Conservation (phyloP, 129 eudicot species). For the Centrapalus pauciflorus region DNA sequence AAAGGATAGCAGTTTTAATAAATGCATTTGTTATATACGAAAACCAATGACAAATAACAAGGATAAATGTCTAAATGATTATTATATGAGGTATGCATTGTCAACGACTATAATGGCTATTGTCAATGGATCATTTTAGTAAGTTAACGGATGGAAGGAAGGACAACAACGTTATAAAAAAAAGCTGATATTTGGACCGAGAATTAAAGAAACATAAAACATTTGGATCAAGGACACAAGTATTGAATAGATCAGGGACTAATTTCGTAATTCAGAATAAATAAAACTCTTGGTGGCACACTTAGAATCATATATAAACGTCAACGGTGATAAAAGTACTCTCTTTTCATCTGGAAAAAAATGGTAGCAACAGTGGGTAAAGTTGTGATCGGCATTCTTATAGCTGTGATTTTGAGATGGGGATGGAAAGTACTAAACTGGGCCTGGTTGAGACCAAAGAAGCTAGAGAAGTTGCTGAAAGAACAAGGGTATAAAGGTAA, state of each 20-base stretch:
- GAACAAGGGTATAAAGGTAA: constrained; percentile 34
- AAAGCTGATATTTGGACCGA: too few species aligned
- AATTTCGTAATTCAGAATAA: neutral
- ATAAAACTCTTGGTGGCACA: too few species aligned
- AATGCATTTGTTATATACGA: too few species aligned
- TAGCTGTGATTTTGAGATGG: constrained; percentile 5
- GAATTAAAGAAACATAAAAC: neutral
- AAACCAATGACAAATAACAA: too few species aligned
- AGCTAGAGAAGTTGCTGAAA: constrained; percentile 18
- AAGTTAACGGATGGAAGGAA: too few species aligned
- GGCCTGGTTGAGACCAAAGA: constrained; percentile 42
- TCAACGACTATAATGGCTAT: too few species aligned
- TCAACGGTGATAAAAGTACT: neutral
- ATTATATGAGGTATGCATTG: too few species aligned
- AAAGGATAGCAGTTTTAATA: too few species aligned
- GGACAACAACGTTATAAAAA: too few species aligned
- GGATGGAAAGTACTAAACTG: constrained; percentile 25
- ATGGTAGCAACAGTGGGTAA: neutral
- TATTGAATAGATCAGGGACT: neutral
- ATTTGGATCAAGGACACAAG: neutral
- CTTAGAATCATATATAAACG: neutral
- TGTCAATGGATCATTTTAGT: too few species aligned
- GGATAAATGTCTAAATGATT: too few species aligned
- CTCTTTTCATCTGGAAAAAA: neutral
- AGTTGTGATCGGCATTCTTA: constrained; percentile 3